A percentile compares a stretch with the other conserved stretches of the same genome.
These are phyloP conservation scores for Mycosphaerelloides madeirae DNA, from an alignment of 2,329 filamentous ascomycete species.

Conservation along the genomic window DNA sequence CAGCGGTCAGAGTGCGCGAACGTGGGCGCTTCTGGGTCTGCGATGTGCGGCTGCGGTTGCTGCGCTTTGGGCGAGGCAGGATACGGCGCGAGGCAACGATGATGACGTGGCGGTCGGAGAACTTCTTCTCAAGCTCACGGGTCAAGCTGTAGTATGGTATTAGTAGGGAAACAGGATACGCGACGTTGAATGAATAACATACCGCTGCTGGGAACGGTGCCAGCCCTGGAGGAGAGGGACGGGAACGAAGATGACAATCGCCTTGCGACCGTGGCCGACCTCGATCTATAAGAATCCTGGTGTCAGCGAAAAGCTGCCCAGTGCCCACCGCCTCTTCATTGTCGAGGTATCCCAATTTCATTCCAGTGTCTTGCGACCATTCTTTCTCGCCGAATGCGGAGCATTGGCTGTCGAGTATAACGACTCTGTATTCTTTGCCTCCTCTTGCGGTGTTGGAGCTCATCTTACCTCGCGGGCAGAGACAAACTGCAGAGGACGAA, in stretches of 20 bases:
- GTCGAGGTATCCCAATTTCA: constrained; percentile 11
- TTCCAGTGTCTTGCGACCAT: not conserved
- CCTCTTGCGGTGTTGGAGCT: constrained; percentile 5
- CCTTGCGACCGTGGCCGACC: constrained; percentile 99
- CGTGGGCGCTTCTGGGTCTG: constrained; percentile 99
- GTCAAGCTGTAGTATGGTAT: constrained; percentile 63
- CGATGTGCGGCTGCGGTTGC: constrained; percentile 89
- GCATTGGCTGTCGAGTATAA: constrained; percentile 4
- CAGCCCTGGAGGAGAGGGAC: constrained; percentile 97
- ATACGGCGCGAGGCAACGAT: constrained; percentile 99
- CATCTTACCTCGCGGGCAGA: constrained; percentile 97
- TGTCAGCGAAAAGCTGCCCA: constrained; percentile 52
- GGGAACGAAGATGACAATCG: constrained; percentile 99
- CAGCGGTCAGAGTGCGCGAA: constrained; percentile 93
- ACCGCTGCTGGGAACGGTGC: constrained; percentile 99
- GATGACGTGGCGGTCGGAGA: constrained; percentile 99
- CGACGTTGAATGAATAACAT: constrained; percentile 43
- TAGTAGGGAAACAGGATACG: constrained; percentile 10
- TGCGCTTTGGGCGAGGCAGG: constrained; percentile 96
- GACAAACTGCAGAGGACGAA: constrained; percentile 97
- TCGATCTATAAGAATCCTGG: constrained; percentile 76
- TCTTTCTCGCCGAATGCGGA: constrained; percentile 1
- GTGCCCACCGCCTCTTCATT: constrained; percentile 53
- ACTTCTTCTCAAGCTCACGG: constrained; percentile 99
- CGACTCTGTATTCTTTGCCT: not conserved